Conservation (phyloP, 192 early-diverging fungal genomes). For the Linnemannia zychae region DNA sequence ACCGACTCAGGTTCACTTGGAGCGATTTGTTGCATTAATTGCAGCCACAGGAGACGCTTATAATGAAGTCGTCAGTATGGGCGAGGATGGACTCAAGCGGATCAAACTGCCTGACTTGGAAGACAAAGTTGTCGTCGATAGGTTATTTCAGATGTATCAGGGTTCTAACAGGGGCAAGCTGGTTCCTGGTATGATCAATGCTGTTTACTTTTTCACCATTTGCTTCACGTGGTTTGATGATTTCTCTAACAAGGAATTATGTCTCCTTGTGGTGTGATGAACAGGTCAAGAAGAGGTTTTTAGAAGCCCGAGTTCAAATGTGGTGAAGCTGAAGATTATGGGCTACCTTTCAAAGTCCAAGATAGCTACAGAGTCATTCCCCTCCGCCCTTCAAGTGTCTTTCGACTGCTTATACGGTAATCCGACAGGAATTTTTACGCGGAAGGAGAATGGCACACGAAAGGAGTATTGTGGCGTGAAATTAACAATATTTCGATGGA, state of each 20-base stretch:
- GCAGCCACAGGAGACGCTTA: constrained; percentile 78
- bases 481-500: background rate
- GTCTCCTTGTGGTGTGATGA: background rate
- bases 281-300: constrained; percentile 44
- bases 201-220: background rate
- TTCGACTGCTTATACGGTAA: constrained; percentile 87
- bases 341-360: constrained; percentile 74
- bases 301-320: constrained; percentile 60
- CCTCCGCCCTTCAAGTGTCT: constrained; percentile 77
- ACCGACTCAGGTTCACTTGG: constrained; percentile 57
- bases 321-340: constrained; percentile 75
- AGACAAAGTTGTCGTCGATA: constrained; percentile 55
- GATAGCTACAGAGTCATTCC: constrained; percentile 75
- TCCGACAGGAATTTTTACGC: background rate
- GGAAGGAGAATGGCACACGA: background rate
- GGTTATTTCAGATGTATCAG: constrained; percentile 73
- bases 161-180: constrained; percentile 60
- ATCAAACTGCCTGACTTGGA: constrained; percentile 80
- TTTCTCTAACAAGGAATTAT: background rate
- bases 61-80: constrained; percentile 74
- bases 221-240: background rate
- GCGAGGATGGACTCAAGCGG: constrained; percentile 86
- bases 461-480: background rate
- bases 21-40: constrained; percentile 73
- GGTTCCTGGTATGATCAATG: constrained; percentile 24